Evolutionary conservation across 2,329 filamentous ascomycete genomes (phyloP).

Genomic region (Penicillium sp.): DNA sequence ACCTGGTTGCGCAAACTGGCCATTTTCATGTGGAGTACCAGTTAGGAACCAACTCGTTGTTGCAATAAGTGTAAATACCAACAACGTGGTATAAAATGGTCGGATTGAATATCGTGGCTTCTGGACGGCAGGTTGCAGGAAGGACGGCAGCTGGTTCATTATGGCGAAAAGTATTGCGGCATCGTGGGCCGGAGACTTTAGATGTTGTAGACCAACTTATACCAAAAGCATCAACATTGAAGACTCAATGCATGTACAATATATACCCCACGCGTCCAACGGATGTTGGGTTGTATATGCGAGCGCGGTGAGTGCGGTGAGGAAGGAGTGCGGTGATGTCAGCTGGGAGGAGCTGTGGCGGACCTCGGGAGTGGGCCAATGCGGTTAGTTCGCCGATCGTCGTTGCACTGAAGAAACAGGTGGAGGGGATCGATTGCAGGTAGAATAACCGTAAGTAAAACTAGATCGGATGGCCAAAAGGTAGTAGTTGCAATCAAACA

Average conservation of each 20-base stretch:
- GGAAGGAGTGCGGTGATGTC: conserved; percentile 27
- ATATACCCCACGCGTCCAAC: neutral
- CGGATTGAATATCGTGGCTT: conserved; percentile 43
- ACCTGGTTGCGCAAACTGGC: neutral
- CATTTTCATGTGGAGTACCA: conserved; percentile 11
- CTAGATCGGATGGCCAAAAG: neutral
- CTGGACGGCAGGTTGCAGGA: conserved; percentile 24
- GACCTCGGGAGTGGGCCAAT: conserved; percentile 23
- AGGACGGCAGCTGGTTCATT: conserved; percentile 24
- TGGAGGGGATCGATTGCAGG: neutral
- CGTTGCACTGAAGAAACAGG: neutral
- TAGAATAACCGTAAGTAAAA: neutral
- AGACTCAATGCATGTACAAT: conserved; percentile 1
- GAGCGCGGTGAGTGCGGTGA: conserved; percentile 22
- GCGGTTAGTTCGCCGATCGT: conserved; percentile 11
- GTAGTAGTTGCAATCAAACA: neutral
- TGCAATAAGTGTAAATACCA: conserved; percentile 37
- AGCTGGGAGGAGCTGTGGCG: conserved; percentile 13
- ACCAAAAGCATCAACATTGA: neutral
- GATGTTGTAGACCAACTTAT: neutral
- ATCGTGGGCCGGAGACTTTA: conserved; percentile 29
- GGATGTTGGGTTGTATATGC: conserved; percentile 1
- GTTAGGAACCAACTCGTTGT: conserved; percentile 31
- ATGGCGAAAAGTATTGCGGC: conserved; percentile 28
- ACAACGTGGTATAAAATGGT: conserved; percentile 49